Base-by-base conservation (phyloP, 2,329 filamentous ascomycete species). In the Pseudocercospora musae region DNA sequence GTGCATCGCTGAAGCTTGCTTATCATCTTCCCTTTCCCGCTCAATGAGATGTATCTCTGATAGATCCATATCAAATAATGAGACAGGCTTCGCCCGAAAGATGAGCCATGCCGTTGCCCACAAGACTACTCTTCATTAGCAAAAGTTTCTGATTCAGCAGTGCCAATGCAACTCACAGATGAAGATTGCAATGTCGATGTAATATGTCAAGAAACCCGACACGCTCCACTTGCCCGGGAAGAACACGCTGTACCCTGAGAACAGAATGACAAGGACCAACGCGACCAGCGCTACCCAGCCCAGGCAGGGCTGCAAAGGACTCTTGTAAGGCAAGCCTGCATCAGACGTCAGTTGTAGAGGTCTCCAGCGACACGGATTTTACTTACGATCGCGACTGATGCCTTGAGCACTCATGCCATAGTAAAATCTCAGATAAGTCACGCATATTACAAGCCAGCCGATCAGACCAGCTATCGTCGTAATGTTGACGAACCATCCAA, bases 191-290 rank as follows among this genome's bases (percentile, higher is more conserved):
- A 67, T 63, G 50, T 67, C 63, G 40, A 67, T 59, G 25, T 67
- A 67, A 44, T 63, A 64, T 3, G 63, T 66, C 42, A 67, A 54
- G 44, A 62, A 67, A 23, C 58, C 58, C 0, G 66, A 66, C 4
- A 53, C 53, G n/a, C 46, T 66, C 72, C 79, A 83, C 1, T 69
- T 75, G 53, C 66, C 73, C 40, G 68, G 67, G 11, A 75, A 77
- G 66, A 91, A 91, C 0, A 89, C 89, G 62, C 72, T 72, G 64
- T 76, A 78, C 46, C 85, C 84, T 1, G 89, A 91, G 33, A 91
- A 78, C 3, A 92, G 77, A 61, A 91, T 87, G 27, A 88, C 72
- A n/a, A 85, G 75, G 69, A 82, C 85, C 58, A 82, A 74, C 78
- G 87, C 83, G 63, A 80, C 70, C 2, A 61, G 58, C 4, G 92